These are phyloP conservation scores for Eremomyces bilateralis DNA, from an alignment of 495 filamentous ascomycete species.

Conservation along the genomic window DNA sequence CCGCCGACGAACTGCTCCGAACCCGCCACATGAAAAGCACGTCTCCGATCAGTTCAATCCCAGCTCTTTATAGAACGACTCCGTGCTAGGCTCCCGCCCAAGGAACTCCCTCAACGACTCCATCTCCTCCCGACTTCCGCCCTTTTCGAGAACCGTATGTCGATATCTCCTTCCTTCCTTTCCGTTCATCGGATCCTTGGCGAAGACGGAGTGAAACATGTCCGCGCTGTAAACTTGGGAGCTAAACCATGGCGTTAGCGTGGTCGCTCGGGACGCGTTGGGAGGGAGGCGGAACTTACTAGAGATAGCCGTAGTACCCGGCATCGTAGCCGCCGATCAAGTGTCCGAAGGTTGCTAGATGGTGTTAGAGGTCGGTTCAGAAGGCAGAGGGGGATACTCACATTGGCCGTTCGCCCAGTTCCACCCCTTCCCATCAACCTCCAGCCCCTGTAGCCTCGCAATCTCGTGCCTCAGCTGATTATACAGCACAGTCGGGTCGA, in stretches of 20 bases:
- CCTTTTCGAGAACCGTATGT: constrained; percentile 50
- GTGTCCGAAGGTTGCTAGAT: constrained; percentile 44
- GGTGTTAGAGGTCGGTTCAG: too few relatives aligned
- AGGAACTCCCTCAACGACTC: constrained; percentile 47
- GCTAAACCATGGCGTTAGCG: constrained; percentile 6
- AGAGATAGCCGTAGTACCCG: constrained; percentile 53
- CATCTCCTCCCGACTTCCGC: constrained; percentile 58
- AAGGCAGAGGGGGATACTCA: too few relatives aligned
- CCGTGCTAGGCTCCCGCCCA: constrained; percentile 45
- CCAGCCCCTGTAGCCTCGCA: constrained; percentile 40
- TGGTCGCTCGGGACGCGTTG: not conserved
- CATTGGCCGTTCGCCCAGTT: constrained; percentile 42
- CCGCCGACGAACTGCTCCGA: too few relatives aligned
- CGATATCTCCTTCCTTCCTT: constrained; percentile 45
- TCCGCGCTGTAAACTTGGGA: constrained; percentile 50
- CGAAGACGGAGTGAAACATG: constrained; percentile 66
- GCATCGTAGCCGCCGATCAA: constrained; percentile 54
- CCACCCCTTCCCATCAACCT: constrained; percentile 26
- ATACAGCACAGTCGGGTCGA: constrained; percentile 19
- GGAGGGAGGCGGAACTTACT: constrained; percentile 15
- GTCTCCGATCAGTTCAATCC: constrained; percentile 22
- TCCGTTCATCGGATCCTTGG: constrained; percentile 46
- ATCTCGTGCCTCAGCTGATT: constrained; percentile 29
- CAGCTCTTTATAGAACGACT: constrained; percentile 55
- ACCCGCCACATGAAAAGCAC: not conserved